Evolutionary conservation across 768 basidiomycete genomes (phyloP), one percentile per base, ranked within the genome.

Genomic region (Kondoa subrosea): DNA sequence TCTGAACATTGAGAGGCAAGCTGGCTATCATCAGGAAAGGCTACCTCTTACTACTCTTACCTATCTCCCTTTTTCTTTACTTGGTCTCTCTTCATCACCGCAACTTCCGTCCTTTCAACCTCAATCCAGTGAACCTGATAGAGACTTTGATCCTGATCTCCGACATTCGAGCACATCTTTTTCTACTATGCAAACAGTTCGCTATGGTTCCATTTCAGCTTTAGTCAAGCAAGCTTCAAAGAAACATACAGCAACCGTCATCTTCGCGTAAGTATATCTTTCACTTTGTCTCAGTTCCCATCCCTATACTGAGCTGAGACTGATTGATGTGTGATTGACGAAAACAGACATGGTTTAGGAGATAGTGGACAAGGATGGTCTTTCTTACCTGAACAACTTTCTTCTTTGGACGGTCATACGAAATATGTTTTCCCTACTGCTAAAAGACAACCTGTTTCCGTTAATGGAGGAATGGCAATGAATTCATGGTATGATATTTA

Each of bases 381-480:
- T n/a, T 69, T 69, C 65, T 34, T 69, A 30, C 65, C 68, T 34
- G 40, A 66, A 4, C 65, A 69, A 21, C 65, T 69, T n/a, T 32
- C 50, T 32, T 14, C 4, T 2, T 27, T 31, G 17, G 58, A 65
- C 58, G 65, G 34, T 8, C 66, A 67, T 31, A 56, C 59, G 12
- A 69, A 69, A 56, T 69, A 27, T 21, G 29, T 67, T 34, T 69
- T 69, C 31, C 69, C 69, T 17, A 57, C 66, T 56, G 69, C 69
- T 2, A 65, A 65, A 8, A 29, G 3, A 3, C 68, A 61, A 4
- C 69, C 69, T 31, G 66, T 69, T 27, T 62, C 67, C 17, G 4
- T 69, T 16, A 69, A 69, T 32, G 57, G 57, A 21, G 69, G 69
- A 17, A 56, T 68, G 32, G 21, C 29, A 32, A 69, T 69, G 69